Percentiles rank a stretch among this genome's conserved stretches.
These are phyloP conservation scores for Wallacemonas sp. DNA, from an alignment of 208 protist species.

Conservation along the genomic window DNA sequence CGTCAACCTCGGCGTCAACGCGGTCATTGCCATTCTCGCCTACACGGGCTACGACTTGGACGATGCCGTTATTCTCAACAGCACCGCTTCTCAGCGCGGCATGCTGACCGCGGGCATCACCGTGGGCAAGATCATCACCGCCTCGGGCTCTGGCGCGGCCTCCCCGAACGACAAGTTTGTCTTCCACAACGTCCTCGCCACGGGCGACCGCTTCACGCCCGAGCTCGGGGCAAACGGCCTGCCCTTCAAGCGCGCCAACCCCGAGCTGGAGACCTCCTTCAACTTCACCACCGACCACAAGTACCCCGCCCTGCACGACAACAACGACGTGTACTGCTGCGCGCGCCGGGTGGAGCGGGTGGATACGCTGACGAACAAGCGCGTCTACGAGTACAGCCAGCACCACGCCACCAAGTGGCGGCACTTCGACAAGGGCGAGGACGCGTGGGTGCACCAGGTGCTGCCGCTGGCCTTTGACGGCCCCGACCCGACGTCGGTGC, in stretches of 20 bases:
- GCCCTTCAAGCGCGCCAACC: conserved; percentile 56
- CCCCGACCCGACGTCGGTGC: conserved; percentile 75
- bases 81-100: conserved; percentile 96
- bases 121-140: conserved; percentile 79
- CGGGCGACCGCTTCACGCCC: conserved; percentile 62
- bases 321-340: conserved; percentile 83
- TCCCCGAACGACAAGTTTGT: conserved; percentile 77
- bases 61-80: conserved; percentile 99
- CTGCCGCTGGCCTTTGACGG: conserved; percentile 85
- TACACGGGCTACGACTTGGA: conserved; percentile 99
- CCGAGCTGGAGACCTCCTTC: conserved; percentile 46
- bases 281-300: conserved; percentile 82
- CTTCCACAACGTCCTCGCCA: conserved; percentile 82
- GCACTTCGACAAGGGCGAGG: conserved; percentile 92
- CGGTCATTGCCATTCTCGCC: conserved; percentile 99
- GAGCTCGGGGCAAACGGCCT: conserved; percentile 77
- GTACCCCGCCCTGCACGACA: conserved; percentile 66
- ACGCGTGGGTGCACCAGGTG: conserved; percentile 90
- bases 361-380: conserved; percentile 76
- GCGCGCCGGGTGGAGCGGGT: conserved; percentile 72
- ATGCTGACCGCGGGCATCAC: conserved; percentile 98
- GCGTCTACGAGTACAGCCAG: conserved; percentile 81
- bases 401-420: conserved; percentile 87
- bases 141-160: conserved; percentile 41
- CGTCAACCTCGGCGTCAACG: conserved; percentile 98